A percentile compares a stretch with the other conserved stretches of the same genome.
These are phyloP conservation scores for Neofusicoccum umdonicola DNA, from an alignment of 2,329 filamentous ascomycete genomes.

Conservation along the genomic window DNA sequence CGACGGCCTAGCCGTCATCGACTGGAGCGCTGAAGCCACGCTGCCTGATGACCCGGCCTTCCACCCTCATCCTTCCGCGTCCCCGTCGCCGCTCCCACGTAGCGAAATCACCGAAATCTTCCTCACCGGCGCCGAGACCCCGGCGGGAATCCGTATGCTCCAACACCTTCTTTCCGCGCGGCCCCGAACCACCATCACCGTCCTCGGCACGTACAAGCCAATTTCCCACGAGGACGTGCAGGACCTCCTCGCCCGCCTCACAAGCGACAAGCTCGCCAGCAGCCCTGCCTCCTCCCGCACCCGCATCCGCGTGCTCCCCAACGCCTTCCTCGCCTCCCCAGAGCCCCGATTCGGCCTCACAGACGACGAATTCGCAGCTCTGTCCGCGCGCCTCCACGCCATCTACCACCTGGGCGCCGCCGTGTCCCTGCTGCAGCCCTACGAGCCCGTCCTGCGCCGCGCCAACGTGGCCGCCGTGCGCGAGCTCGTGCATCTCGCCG, in stretches of 20 bases:
- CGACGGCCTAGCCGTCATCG: background rate
- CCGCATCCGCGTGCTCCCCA: background rate
- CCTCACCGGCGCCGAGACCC: slow-evolving; percentile 6
- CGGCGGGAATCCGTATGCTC: background rate
- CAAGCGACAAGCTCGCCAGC: background rate
- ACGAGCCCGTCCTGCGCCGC: background rate
- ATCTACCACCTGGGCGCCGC: slow-evolving; percentile 7
- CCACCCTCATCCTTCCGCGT: background rate
- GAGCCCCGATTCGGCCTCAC: background rate
- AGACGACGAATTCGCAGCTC: background rate
- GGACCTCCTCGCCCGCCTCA: background rate
- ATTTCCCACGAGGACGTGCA: background rate
- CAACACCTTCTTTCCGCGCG: background rate
- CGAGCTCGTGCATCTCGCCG: background rate
- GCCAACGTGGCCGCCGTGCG: background rate
- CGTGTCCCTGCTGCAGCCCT: background rate
- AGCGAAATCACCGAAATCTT: slow-evolving; percentile 1
- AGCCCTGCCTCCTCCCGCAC: background rate
- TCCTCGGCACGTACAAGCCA: background rate
- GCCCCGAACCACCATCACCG: background rate
- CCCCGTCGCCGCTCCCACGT: background rate
- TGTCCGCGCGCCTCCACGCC: background rate
- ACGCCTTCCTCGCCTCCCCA: background rate
- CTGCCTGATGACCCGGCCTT: background rate
- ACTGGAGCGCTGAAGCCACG: background rate